Evolutionary conservation across 2,329 filamentous ascomycete genomes (phyloP).

Genomic region (Cadophora gregata): DNA sequence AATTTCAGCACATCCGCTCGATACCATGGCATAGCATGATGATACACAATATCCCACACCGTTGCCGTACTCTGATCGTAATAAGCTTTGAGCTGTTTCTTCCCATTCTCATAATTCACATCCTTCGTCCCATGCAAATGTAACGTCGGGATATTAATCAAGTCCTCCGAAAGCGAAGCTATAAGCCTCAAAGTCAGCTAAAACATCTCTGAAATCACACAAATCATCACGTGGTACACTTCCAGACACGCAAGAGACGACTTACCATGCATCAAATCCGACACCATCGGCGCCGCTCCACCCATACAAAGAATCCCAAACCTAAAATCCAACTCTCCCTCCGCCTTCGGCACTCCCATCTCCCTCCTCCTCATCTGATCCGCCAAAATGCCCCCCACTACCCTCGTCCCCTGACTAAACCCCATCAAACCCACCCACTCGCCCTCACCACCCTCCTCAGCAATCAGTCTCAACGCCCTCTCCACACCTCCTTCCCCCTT

Average conservation of each 20-base stretch:
- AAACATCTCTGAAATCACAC: no score
- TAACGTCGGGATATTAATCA: slow-evolving; percentile 31
- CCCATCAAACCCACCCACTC: slow-evolving; percentile 37
- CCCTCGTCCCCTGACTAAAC: slow-evolving; percentile 38
- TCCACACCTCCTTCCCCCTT: slow-evolving; percentile 32
- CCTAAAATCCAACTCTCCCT: slow-evolving; percentile 30
- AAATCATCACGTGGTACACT: background rate
- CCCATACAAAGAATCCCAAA: slow-evolving; percentile 39
- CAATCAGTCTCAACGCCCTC: slow-evolving; percentile 32
- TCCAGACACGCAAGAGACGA: background rate
- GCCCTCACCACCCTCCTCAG: slow-evolving; percentile 24
- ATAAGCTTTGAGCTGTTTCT: slow-evolving; percentile 28
- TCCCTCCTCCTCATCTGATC: slow-evolving; percentile 35
- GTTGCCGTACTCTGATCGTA: slow-evolving; percentile 29
- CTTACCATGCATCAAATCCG: slow-evolving; percentile 30
- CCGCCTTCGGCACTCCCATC: slow-evolving; percentile 23
- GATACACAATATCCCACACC: slow-evolving; percentile 36
- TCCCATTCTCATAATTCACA: slow-evolving; percentile 29
- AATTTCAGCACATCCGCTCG: slow-evolving; percentile 31
- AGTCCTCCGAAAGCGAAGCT: slow-evolving; percentile 17
- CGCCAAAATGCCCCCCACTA: slow-evolving; percentile 32
- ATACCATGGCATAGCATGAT: slow-evolving; percentile 40
- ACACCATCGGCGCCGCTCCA: slow-evolving; percentile 31
- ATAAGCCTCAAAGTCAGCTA: background rate
- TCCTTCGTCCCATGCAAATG: slow-evolving; percentile 37